Conservation (phyloP, 805 yeast species). For the Candida stauntonica region DNA sequence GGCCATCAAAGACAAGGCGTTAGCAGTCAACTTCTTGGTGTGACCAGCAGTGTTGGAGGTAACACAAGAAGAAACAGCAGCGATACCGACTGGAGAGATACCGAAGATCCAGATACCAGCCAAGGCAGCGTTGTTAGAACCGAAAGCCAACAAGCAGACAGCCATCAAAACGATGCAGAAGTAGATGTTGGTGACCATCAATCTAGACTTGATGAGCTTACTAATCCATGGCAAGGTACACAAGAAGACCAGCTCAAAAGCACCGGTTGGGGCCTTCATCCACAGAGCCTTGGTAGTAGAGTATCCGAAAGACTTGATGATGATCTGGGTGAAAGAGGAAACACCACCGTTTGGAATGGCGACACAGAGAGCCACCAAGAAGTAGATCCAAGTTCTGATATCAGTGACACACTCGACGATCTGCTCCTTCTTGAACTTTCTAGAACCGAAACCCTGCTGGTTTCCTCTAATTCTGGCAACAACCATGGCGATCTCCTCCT, state of each 20-base stretch:
- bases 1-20: slow-evolving; percentile 14
- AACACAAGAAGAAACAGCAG: slow-evolving; percentile 15
- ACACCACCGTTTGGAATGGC: slow-evolving; percentile 43
- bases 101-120: slow-evolving; percentile 30
- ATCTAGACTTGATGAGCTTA: slow-evolving; percentile 2
- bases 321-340: slow-evolving; percentile 38
- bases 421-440: slow-evolving; percentile 34
- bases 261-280: slow-evolving; percentile 30
- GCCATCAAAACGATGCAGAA: slow-evolving; percentile 5
- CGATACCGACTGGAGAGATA: slow-evolving; percentile 24
- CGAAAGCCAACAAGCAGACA: slow-evolving; percentile 34
- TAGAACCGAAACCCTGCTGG: slow-evolving; percentile 42
- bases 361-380: slow-evolving; percentile 29
- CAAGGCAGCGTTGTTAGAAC: slow-evolving; percentile 25
- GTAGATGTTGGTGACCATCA: slow-evolving; percentile 8
- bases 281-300: slow-evolving; percentile 31
- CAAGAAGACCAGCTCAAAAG: slow-evolving; percentile 34
- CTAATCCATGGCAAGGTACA: slow-evolving; percentile 8
- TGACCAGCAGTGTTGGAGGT: slow-evolving; percentile 23
- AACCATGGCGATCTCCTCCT: slow-evolving; percentile 36
- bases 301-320: slow-evolving; percentile 37
- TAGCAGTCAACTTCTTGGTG: slow-evolving; percentile 13
- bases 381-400: slow-evolving; percentile 36
- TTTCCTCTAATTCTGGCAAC: slow-evolving; percentile 42
- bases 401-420: slow-evolving; percentile 30